phyloP scores from a whole-genome alignment of 108 stramenopile genomes.

The Fragilaria radians region DNA sequence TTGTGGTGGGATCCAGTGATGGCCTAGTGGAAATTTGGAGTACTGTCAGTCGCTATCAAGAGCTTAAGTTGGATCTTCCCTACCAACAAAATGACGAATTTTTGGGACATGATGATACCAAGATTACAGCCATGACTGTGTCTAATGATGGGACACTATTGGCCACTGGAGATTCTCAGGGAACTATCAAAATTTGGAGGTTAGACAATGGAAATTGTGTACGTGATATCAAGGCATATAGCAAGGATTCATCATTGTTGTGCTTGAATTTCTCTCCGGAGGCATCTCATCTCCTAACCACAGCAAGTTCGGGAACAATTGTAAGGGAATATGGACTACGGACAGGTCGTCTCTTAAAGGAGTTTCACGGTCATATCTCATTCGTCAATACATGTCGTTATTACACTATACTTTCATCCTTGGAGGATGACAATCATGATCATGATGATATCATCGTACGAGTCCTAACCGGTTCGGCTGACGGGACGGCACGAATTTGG shows the following conservation, averaged over 20 bases:
- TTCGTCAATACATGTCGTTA: slow-evolving; percentile 75
- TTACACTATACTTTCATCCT: slow-evolving; percentile 7
- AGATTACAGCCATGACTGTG: slow-evolving; percentile 58
- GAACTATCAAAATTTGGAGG: slow-evolving; percentile 78
- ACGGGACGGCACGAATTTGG: slow-evolving; percentile 92
- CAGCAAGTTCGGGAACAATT: slow-evolving; percentile 50
- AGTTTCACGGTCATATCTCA: slow-evolving; percentile 84
- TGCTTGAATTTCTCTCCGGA: slow-evolving; percentile 53
- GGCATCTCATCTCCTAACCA: slow-evolving; percentile 63
- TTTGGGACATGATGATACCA: slow-evolving; percentile 74
- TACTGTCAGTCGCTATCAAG: slow-evolving; percentile 35
- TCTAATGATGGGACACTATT: slow-evolving; percentile 82
- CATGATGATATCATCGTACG: slow-evolving; percentile 9
- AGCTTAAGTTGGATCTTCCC: slow-evolving; percentile 43
- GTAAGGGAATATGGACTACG: slow-evolving; percentile 74
- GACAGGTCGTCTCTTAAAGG: slow-evolving; percentile 66
- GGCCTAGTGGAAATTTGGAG: slow-evolving; percentile 96
- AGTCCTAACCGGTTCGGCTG: slow-evolving; percentile 83
- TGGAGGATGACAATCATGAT: not conserved
- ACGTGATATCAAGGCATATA: slow-evolving; percentile 55
- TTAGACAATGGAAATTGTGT: slow-evolving; percentile 72
- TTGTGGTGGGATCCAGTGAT: slow-evolving; percentile 87
- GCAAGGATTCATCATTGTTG: slow-evolving; percentile 45
- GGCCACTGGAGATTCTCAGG: slow-evolving; percentile 70
- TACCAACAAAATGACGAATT: slow-evolving; percentile 81